phyloP scores from a whole-genome alignment of 129 eudicot species.

The Arctium minus region DNA sequence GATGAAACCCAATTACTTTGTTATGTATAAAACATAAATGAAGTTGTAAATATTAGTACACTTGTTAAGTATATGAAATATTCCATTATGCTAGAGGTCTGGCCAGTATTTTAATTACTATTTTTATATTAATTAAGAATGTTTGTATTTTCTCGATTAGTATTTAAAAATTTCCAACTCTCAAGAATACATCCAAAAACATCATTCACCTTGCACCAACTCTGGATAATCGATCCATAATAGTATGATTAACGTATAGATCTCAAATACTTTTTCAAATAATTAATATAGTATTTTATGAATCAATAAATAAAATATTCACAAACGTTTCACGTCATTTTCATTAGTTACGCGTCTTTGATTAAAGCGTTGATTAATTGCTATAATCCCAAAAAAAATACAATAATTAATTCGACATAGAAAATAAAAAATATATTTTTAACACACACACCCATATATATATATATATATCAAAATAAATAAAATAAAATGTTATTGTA shows the following conservation, averaged over 20 bases:
- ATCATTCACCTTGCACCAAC: constrained; percentile 26
- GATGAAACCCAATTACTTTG: too few relatives aligned
- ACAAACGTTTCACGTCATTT: neutral
- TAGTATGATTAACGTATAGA: constrained; percentile 11
- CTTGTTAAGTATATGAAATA: neutral
- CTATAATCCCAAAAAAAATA: neutral
- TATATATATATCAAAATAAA: too few relatives aligned
- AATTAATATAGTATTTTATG: neutral
- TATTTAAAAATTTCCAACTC: constrained; percentile 8
- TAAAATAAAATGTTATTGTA: too few relatives aligned
- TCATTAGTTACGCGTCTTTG: constrained; percentile 16
- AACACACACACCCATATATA: too few relatives aligned
- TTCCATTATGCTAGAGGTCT: constrained; percentile 6
- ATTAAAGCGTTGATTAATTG: neutral
- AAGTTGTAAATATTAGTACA: neutral
- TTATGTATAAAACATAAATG: neutral
- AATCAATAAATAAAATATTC: neutral
- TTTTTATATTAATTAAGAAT: constrained; percentile 9
- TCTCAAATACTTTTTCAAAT: neutral
- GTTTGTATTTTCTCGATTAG: constrained; percentile 5
- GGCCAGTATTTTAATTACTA: neutral
- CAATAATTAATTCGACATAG: neutral
- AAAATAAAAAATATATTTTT: neutral
- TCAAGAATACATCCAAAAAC: constrained; percentile 12
- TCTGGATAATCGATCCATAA: constrained; percentile 20